Evolutionary conservation across 2,329 filamentous ascomycete genomes (phyloP), one percentile per base, ranked within the genome.

Genomic region (Aureobasidium sp.): DNA sequence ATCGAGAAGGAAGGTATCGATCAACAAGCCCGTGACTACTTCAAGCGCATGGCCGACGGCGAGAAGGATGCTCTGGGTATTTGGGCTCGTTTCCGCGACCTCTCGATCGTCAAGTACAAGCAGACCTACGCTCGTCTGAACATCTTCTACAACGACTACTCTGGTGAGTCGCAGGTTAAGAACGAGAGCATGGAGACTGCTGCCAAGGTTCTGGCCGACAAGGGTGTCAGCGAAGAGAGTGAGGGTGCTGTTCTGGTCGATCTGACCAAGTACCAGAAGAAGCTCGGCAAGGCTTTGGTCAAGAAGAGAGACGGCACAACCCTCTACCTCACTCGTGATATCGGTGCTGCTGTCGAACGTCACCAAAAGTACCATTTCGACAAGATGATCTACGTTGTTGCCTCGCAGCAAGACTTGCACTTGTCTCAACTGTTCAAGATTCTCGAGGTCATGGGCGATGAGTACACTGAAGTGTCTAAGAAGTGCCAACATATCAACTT

Each of bases 1-100:
- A 74, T 80, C 2, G 74, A 79, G 34, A 79, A 80, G 63, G 78
- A 81, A 9, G 82, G 83, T 64, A 76, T 88, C 16, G 88, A 91
- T 68, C 87, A 91, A 76, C 85, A 89, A 75, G 89, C 89, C 57
- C 85, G 88, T 69, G 79, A 81, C 55, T 86, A 86, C 72, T 87
- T 87, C 77, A 86, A 85, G 78, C 82, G 81, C 66, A 87, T 87
- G 85, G 82, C 84, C 61, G 83, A 86, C 54, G 82, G 83, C 34
- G 81, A 87, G 66, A 70, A 77, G 36, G 78, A 81, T 41, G 84
- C 84, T 5, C 76, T 87, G 45, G 78, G 78, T 27, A 78, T 86
- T 62, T 87, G 84, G 84, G 80, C 80, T 69, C 78, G 81, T 63
- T 87, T 87, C 79, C 78, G 85, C 70, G 82, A 85, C 57, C 74